Conservation (phyloP, 768 basidiomycete species). For the Kwoniella dejecticola region DNA sequence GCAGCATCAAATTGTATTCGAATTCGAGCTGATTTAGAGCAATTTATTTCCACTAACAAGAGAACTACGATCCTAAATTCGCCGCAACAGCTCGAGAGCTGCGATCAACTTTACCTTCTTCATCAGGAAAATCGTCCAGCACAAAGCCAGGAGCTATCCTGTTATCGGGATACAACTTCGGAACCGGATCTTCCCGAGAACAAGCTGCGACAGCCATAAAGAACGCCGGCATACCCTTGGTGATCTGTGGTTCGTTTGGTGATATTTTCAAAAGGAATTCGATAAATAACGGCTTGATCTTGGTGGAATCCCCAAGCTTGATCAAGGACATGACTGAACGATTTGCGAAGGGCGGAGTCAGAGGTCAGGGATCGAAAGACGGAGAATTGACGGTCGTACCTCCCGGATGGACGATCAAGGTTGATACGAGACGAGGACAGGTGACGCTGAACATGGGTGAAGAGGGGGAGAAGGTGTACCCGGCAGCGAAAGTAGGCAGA, state of each 20-base stretch:
- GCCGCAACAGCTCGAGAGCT: constrained; percentile 66
- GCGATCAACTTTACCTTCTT: constrained; percentile 37
- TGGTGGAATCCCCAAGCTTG: constrained; percentile 87
- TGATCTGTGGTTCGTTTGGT: constrained; percentile 96
- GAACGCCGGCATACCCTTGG: constrained; percentile 85
- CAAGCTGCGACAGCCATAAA: constrained; percentile 98
- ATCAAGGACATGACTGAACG: constrained; percentile 76
- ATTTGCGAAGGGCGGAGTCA: constrained; percentile 71
- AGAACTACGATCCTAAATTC: constrained; percentile 94
- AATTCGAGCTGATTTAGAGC: not conserved
- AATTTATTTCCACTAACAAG: no score
- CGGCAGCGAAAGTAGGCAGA: constrained; percentile 75
- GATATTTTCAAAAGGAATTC: constrained; percentile 99
- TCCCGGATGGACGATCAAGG: constrained; percentile 65
- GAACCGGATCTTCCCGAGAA: constrained; percentile 96
- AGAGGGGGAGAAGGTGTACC: constrained; percentile 63
- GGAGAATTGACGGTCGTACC: constrained; percentile 81
- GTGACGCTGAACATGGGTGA: constrained; percentile 62
- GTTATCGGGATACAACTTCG: constrained; percentile 95
- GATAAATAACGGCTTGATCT: constrained; percentile 97
- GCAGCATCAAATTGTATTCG: not conserved
- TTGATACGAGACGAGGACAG: constrained; percentile 71
- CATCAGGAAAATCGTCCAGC: constrained; percentile 16
- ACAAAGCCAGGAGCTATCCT: constrained; percentile 71
- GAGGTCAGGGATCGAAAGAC: constrained; percentile 74